Evolutionary conservation across 2,329 filamentous ascomycete genomes (phyloP), one percentile per base, ranked within the genome.

Genomic region (Ascochyta rabiei): DNA sequence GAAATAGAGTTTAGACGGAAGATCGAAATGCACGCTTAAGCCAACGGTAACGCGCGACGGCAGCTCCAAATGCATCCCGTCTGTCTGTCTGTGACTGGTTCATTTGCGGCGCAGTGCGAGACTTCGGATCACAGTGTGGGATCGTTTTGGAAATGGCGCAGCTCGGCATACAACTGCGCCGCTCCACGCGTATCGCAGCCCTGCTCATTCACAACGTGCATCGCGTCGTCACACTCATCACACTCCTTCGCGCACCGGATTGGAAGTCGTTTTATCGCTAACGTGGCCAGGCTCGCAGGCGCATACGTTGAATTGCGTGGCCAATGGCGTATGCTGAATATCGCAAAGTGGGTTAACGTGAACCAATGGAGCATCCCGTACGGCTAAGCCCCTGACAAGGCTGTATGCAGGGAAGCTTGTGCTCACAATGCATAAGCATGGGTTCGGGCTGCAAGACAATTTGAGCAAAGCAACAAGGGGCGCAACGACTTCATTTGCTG

Each of bases 351-450:
- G 57, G 42, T 35, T 37, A 15, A 23, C 13, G 39, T 16, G 35
- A 54, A 48, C 60, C 62, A 62, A 65, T 65, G 37, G 50, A 34
- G 39, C 39, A 42, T 41, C 24, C 24, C 37, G 30, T 31, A 43
- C 48, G 43, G 34, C 37, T 59, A 62, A 48, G 30, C 40, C 63
- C 59, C 63, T 57, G 64, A 56, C 57, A 50, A 60, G 40, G 58
- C 46, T 53, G 59, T 45, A 67, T 69, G 64, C 67, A 70, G 64
- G 67, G 63, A 58, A 60, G 57, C 63, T 63, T 68, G 68, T 69
- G 68, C 63, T 66, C 61, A 48, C 60, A 64, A 59, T 72, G 69
- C 70, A 73, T 71, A 68, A 69, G 61, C 64, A 62, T 56, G 53
- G 55, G 51, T 59, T 61, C 56, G 58, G 64, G 61, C 54, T 57